Evolutionary conservation across 139 green algal genomes (phyloP).

Genomic region (Penium margaritaceum): DNA sequence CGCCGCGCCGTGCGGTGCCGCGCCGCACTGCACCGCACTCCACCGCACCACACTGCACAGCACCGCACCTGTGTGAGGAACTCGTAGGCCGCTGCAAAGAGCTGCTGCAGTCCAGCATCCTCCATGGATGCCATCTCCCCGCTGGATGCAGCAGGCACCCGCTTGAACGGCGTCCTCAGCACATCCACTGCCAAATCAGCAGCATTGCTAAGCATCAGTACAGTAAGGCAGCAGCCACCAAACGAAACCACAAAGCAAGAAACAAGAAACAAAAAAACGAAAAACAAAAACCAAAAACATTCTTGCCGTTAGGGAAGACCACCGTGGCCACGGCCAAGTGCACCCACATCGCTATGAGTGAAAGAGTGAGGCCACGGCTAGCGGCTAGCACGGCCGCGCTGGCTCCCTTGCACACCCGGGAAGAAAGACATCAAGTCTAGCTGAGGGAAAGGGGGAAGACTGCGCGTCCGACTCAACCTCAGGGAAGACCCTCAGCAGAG

Average conservation of each 20-base stretch:
- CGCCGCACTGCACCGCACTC: background rate
- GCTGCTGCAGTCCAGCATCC: constrained; percentile 1
- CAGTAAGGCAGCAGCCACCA: too few species aligned
- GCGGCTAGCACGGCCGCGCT: too few species aligned
- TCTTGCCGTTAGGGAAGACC: background rate
- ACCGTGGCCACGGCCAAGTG: background rate
- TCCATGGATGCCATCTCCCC: background rate
- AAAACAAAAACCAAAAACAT: background rate
- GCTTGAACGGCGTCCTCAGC: background rate
- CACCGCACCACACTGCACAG: background rate
- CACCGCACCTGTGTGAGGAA: background rate
- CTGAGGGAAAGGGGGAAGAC: background rate
- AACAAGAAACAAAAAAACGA: background rate
- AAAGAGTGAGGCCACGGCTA: too few species aligned
- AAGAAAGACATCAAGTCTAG: background rate
- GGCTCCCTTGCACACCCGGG: background rate
- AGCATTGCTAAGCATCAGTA: too few species aligned
- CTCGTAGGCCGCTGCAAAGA: background rate
- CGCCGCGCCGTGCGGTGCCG: too few species aligned
- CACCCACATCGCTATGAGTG: background rate
- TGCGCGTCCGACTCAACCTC: background rate
- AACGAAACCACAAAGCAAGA: background rate
- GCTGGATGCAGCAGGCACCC: background rate
- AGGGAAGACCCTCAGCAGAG: background rate
- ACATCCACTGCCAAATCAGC: background rate